Conservation (phyloP, 2,329 filamentous ascomycete species). For the Paecilomyces sp. region DNA sequence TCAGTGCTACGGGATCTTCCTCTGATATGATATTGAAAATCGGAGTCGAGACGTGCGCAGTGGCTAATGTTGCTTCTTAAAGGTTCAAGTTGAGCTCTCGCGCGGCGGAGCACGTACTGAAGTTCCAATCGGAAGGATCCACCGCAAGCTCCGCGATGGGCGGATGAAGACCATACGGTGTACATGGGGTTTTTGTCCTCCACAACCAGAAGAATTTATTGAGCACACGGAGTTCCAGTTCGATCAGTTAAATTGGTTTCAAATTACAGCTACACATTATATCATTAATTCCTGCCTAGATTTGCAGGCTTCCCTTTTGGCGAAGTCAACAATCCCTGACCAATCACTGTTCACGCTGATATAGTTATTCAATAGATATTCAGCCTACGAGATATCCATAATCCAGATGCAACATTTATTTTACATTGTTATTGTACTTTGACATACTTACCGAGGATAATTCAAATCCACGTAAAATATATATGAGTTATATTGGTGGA, state of each 20-base stretch:
- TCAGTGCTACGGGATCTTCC: constrained; percentile 8
- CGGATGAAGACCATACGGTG: background rate
- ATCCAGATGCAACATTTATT: too few species aligned
- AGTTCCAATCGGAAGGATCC: background rate
- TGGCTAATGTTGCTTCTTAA: background rate
- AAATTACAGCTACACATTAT: too few species aligned
- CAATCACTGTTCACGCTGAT: background rate
- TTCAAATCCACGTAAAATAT: too few species aligned
- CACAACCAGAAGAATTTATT: background rate
- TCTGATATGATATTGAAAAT: background rate
- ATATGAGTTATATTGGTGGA: too few species aligned
- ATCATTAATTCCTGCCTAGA: too few species aligned
- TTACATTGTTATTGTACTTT: too few species aligned
- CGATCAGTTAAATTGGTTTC: too few species aligned
- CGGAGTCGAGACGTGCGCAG: background rate
- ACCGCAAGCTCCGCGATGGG: background rate
- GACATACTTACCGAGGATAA: too few species aligned
- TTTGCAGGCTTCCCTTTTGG: too few species aligned
- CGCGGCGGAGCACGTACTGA: background rate
- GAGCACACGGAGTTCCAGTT: background rate
- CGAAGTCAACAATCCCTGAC: background rate
- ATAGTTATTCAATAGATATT: background rate
- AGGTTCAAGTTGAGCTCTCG: background rate
- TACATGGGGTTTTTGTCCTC: too few species aligned
- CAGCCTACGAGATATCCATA: too few species aligned